These are phyloP conservation scores for Magnolia officinalis DNA, from an alignment of 164 flowering plant species.

Conservation along the genomic window DNA sequence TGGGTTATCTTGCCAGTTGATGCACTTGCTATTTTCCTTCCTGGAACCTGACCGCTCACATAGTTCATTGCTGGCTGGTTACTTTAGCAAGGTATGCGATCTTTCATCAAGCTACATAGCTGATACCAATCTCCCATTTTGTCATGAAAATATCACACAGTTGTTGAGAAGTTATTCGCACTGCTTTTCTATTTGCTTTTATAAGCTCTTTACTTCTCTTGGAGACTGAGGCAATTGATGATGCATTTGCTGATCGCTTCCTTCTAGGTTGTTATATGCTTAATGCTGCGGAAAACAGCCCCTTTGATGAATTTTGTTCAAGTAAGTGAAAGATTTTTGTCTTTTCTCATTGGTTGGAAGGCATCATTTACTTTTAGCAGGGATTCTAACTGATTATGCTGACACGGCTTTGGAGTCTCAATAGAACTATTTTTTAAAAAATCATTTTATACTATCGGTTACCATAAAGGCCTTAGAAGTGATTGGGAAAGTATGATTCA, in stretches of 20 bases:
- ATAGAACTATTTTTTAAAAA: too few species aligned
- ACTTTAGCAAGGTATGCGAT: conserved; percentile 78
- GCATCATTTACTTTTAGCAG: neutral
- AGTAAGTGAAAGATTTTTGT: conserved; percentile 44
- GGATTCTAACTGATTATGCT: neutral
- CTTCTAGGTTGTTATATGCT: conserved; percentile 76
- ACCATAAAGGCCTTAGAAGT: too few species aligned
- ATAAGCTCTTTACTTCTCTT: neutral
- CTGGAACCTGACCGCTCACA: conserved; percentile 69
- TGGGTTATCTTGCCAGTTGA: conserved; percentile 49
- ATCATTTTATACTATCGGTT: too few species aligned
- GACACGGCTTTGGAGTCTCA: neutral
- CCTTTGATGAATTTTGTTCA: conserved; percentile 73
- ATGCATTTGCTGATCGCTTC: conserved; percentile 13
- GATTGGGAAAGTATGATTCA: too few species aligned
- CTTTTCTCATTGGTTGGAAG: neutral
- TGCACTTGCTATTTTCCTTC: conserved; percentile 84
- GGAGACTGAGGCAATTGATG: neutral
- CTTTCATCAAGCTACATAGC: neutral
- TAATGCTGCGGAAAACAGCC: conserved; percentile 74
- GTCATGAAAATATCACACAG: neutral
- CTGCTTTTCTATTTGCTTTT: neutral
- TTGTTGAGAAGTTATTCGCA: neutral
- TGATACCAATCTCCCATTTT: conserved; percentile 6
- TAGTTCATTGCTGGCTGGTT: conserved; percentile 74